Evolutionary conservation across 805 yeast species (phyloP).

Genomic region (Cyberlindnera samutprakarnensis): DNA sequence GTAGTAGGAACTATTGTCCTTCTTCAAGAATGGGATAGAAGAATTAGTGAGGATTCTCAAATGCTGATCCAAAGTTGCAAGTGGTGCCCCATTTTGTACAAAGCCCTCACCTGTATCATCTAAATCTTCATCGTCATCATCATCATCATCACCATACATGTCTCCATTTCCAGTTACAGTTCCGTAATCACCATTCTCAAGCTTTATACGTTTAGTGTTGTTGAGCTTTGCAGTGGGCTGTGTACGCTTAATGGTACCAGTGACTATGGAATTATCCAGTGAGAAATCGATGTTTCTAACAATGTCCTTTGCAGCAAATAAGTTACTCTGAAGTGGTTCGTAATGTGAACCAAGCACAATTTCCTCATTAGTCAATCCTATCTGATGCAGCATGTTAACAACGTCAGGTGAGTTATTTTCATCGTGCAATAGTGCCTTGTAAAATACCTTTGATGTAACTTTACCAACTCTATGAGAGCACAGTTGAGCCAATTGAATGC

Average conservation of each 20-base stretch:
- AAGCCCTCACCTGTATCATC: slow-evolving; percentile 19
- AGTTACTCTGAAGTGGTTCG: slow-evolving; percentile 25
- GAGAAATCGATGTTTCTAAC: slow-evolving; percentile 31
- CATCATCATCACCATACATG: slow-evolving; percentile 22
- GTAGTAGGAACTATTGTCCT: slow-evolving; percentile 43
- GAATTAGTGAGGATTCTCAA: slow-evolving; percentile 55
- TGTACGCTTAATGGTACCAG: slow-evolving; percentile 30
- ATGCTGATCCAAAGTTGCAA: slow-evolving; percentile 48
- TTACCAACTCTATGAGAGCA: slow-evolving; percentile 65
- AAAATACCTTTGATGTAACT: slow-evolving; percentile 58
- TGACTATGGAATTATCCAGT: slow-evolving; percentile 37
- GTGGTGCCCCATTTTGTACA: slow-evolving; percentile 16
- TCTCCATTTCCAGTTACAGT: slow-evolving; percentile 15
- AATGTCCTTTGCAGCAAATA: slow-evolving; percentile 39
- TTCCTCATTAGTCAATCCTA: slow-evolving; percentile 46
- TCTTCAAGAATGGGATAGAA: slow-evolving; percentile 52
- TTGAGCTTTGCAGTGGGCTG: slow-evolving; percentile 8
- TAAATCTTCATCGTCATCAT: slow-evolving; percentile 21
- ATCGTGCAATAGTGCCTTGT: slow-evolving; percentile 43
- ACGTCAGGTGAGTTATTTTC: slow-evolving; percentile 48
- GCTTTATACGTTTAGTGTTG: slow-evolving; percentile 32
- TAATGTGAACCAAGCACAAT: slow-evolving; percentile 21
- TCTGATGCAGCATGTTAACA: slow-evolving; percentile 31
- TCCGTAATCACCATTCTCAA: slow-evolving; percentile 29
- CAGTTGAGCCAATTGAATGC: slow-evolving; percentile 52